Evolutionary conservation across 2,329 filamentous ascomycete genomes (phyloP).

Genomic region (Shiraia bambusicola): DNA sequence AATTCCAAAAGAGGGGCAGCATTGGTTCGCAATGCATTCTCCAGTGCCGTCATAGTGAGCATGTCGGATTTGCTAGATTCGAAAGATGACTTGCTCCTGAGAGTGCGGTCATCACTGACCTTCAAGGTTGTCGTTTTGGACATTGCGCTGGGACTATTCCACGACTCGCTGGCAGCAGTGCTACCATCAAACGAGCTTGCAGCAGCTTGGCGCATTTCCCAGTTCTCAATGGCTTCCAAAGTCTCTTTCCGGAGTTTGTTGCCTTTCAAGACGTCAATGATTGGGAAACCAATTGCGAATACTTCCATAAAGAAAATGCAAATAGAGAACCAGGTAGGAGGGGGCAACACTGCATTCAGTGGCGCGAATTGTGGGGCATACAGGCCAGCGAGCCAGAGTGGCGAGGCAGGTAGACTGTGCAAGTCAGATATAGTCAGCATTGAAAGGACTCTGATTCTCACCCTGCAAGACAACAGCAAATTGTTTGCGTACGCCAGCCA

Average conservation of each 20-base stretch:
- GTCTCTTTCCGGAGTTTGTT: slow-evolving; percentile 36
- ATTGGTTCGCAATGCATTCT: slow-evolving; percentile 35
- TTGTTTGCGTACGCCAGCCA: slow-evolving; percentile 37
- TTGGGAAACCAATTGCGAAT: slow-evolving; percentile 34
- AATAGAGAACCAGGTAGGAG: slow-evolving; percentile 35
- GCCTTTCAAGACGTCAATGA: slow-evolving; percentile 29
- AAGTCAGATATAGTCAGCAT: slow-evolving; percentile 4
- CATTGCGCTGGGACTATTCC: slow-evolving; percentile 17
- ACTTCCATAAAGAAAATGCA: slow-evolving; percentile 38
- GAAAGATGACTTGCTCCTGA: slow-evolving; percentile 18
- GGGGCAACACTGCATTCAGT: slow-evolving; percentile 28
- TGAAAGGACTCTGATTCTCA: slow-evolving; percentile 9
- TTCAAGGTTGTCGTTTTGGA: slow-evolving; percentile 24
- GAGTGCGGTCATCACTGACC: slow-evolving; percentile 8
- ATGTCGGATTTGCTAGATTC: slow-evolving; percentile 36
- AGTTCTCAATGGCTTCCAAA: slow-evolving; percentile 34
- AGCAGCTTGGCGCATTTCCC: slow-evolving; percentile 34
- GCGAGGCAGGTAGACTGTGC: slow-evolving; percentile 33
- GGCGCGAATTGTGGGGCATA: slow-evolving; percentile 32
- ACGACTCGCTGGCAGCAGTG: slow-evolving; percentile 5
- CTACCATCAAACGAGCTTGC: slow-evolving; percentile 6
- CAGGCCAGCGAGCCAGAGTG: slow-evolving; percentile 38
- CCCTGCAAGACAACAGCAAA: slow-evolving; percentile 38
- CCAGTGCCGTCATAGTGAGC: slow-evolving; percentile 38
- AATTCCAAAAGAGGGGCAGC: slow-evolving; percentile 35